phyloP scores from a whole-genome alignment of 257 asterid genomes.

The Petunia axillaris region DNA sequence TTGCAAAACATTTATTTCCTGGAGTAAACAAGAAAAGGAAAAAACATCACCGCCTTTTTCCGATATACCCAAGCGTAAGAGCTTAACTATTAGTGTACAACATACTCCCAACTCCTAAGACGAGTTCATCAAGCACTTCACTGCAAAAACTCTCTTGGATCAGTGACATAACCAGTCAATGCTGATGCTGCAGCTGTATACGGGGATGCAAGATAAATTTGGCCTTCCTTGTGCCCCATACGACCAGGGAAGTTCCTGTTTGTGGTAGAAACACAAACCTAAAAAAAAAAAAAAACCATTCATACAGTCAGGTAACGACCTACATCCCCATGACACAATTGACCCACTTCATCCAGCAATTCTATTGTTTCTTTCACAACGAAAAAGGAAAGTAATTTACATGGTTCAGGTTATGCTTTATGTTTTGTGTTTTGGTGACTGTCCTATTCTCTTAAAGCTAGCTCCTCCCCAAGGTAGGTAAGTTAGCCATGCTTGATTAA shows the following conservation, averaged over 20 bases:
- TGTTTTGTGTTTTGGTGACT: too few relatives aligned
- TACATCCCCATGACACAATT: not conserved
- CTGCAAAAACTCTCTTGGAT: conserved; percentile 88
- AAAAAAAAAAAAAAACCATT: conserved; percentile 24
- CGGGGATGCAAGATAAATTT: conserved; percentile 96
- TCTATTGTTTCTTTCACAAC: too few relatives aligned
- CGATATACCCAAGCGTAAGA: not conserved
- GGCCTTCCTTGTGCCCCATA: conserved; percentile 98
- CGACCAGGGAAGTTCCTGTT: conserved; percentile 95
- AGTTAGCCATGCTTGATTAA: not conserved
- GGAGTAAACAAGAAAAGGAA: not conserved
- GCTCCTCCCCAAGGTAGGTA: not conserved
- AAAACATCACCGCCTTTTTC: not conserved
- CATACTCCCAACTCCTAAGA: conserved; percentile 19
- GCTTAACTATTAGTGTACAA: conserved; percentile 6
- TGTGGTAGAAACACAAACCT: conserved; percentile 93
- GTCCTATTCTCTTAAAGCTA: not conserved
- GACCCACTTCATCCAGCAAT: not conserved
- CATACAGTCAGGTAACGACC: not conserved
- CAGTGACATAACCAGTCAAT: conserved; percentile 89
- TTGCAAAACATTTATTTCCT: not conserved
- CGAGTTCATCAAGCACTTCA: conserved; percentile 34
- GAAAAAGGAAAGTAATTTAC: too few relatives aligned
- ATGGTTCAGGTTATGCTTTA: too few relatives aligned
- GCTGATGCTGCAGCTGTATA: conserved; percentile 99